Conservation (phyloP, 2,329 filamentous ascomycete species). For the Fusarium newnesense region DNA sequence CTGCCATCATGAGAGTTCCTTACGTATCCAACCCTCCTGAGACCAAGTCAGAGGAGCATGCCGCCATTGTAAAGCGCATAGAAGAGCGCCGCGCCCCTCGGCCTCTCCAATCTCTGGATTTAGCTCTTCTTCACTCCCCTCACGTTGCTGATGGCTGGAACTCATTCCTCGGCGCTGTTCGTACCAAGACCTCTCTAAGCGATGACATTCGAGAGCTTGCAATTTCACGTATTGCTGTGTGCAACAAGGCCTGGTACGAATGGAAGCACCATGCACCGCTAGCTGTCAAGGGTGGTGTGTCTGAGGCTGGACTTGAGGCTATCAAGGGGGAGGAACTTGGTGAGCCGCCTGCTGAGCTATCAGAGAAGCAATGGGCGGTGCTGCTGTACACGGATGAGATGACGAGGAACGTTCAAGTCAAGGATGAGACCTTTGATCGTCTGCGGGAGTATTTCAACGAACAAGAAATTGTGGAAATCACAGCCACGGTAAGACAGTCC, state of each 20-base stretch:
- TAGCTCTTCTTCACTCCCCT: slow-evolving; percentile 79
- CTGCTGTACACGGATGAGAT: slow-evolving; percentile 84
- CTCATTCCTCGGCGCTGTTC: slow-evolving; percentile 71
- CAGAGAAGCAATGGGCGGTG: slow-evolving; percentile 72
- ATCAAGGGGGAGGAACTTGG: slow-evolving; percentile 51
- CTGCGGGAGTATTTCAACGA: slow-evolving; percentile 73
- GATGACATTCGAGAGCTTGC: slow-evolving; percentile 77
- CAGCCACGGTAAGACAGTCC: slow-evolving; percentile 68
- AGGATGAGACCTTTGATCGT: slow-evolving; percentile 72
- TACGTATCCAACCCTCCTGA: slow-evolving; percentile 68
- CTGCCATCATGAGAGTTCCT: slow-evolving; percentile 69
- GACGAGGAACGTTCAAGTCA: slow-evolving; percentile 78
- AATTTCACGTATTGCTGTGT: slow-evolving; percentile 82
- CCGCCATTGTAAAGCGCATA: slow-evolving; percentile 71
- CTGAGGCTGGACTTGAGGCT: slow-evolving; percentile 59
- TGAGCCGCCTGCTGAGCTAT: slow-evolving; percentile 55
- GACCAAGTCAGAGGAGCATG: slow-evolving; percentile 57
- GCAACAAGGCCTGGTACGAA: slow-evolving; percentile 87
- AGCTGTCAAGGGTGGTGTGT: slow-evolving; percentile 66
- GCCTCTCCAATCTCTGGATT: slow-evolving; percentile 78
- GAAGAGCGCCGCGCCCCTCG: slow-evolving; percentile 73
- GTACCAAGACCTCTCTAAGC: slow-evolving; percentile 62
- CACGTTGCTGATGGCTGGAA: slow-evolving; percentile 82
- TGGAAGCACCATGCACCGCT: slow-evolving; percentile 84
- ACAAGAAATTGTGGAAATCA: slow-evolving; percentile 82